Evolutionary conservation across 805 yeast species (phyloP).

Genomic region (Metschnikowia orientalis): DNA sequence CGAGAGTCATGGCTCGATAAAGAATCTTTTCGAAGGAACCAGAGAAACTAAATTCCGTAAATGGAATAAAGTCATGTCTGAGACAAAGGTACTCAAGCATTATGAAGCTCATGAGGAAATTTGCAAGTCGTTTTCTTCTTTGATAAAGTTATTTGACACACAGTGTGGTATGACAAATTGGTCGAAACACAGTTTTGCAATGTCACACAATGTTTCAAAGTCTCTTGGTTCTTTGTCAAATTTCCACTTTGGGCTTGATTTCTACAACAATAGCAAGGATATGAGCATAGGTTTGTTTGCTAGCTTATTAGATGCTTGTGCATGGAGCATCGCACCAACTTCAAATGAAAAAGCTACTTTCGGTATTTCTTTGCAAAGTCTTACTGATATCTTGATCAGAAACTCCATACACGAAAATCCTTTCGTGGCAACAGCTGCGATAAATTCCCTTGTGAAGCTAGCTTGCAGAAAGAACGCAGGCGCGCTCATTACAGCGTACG

Average conservation of each 20-base stretch:
- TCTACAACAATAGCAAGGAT: slow-evolving; percentile 31
- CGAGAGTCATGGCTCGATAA: slow-evolving; percentile 8
- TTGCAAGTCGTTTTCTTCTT: slow-evolving; percentile 49
- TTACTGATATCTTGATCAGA: slow-evolving; percentile 72
- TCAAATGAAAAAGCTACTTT: slow-evolving; percentile 31
- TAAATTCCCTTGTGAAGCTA: slow-evolving; percentile 57
- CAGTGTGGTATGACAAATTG: slow-evolving; percentile 43
- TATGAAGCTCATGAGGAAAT: slow-evolving; percentile 66
- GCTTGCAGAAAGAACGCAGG: slow-evolving; percentile 69
- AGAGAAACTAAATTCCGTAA: slow-evolving; percentile 9
- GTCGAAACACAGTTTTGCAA: slow-evolving; percentile 15
- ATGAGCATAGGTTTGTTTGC: slow-evolving; percentile 60
- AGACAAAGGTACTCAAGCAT: slow-evolving; percentile 43
- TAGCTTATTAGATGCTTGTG: slow-evolving; percentile 62
- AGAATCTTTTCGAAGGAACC: slow-evolving; percentile 8
- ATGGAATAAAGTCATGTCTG: slow-evolving; percentile 34
- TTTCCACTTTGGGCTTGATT: slow-evolving; percentile 38
- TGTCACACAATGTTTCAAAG: slow-evolving; percentile 18
- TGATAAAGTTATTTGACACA: slow-evolving; percentile 58
- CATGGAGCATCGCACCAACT: slow-evolving; percentile 50
- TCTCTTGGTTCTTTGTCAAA: slow-evolving; percentile 38
- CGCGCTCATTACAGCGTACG: slow-evolving; percentile 65
- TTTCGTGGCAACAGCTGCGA: slow-evolving; percentile 60
- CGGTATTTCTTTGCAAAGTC: slow-evolving; percentile 53
- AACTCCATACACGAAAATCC: slow-evolving; percentile 67